Percentiles rank a stretch among this genome's conserved stretches.
Evolutionary conservation across 73 alveolate species (phyloP).

Genomic region (Effrenium voratum): DNA sequence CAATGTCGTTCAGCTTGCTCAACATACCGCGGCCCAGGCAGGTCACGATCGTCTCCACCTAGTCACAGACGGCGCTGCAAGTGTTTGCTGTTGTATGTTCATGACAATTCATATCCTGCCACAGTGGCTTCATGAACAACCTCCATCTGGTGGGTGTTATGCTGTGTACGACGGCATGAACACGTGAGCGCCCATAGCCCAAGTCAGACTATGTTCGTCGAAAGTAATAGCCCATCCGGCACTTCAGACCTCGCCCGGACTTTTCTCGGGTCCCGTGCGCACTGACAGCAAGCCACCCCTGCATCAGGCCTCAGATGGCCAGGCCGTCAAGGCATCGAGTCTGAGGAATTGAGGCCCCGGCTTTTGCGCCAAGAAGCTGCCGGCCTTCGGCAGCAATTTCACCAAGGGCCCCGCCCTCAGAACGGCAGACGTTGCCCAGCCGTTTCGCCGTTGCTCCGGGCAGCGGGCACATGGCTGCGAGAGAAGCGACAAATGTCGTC

Average conservation of each 20-base stretch:
- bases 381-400: constrained; percentile 43
- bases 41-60: constrained; percentile 39
- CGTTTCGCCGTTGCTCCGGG: not conserved
- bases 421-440: not conserved
- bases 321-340: no score
- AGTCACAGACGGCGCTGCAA: not conserved
- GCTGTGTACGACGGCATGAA: no score
- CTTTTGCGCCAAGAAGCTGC: constrained; percentile 9
- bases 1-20: constrained; percentile 24
- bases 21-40: constrained; percentile 59
- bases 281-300: constrained; percentile 58
- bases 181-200: no score
- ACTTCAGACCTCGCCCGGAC: not conserved
- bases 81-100: not conserved
- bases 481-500: constrained; percentile 50
- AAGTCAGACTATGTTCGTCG: not conserved
- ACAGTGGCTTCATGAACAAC: not conserved
- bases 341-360: not conserved
- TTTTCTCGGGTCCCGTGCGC: not conserved
- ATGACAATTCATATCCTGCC: not conserved
- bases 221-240: not conserved
- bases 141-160: no score
- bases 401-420: constrained; percentile 29
- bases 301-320: not conserved
- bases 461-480: not conserved